These are phyloP conservation scores for Cinnamomum micranthum DNA, from an alignment of 164 flowering plant species.

Conservation along the genomic window DNA sequence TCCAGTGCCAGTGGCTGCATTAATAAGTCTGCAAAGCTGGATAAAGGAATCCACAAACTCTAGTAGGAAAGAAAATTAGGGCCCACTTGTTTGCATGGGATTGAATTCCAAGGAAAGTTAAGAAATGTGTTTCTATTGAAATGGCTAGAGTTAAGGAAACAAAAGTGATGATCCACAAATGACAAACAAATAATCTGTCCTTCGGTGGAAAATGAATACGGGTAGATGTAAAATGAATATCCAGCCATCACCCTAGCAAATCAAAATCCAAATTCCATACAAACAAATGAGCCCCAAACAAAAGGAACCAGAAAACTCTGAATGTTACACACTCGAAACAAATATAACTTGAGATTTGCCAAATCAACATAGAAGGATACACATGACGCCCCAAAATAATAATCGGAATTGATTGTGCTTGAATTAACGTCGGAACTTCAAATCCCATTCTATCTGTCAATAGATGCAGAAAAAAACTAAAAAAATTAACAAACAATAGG, in stretches of 20 bases:
- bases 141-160: too few species aligned
- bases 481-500: background rate
- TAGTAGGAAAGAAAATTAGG: background rate
- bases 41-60: conserved; percentile 13
- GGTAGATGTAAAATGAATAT: too few species aligned
- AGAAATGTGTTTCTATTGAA: too few species aligned
- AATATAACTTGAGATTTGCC: background rate
- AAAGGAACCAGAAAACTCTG: background rate
- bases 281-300: too few species aligned
- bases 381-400: conserved; percentile 78
- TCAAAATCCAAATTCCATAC: too few species aligned
- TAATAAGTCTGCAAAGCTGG: conserved; percentile 57
- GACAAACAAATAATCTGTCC: too few species aligned
- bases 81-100: too few species aligned
- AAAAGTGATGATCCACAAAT: too few species aligned
- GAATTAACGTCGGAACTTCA: conserved; percentile 72
- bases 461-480: background rate
- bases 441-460: conserved; percentile 70
- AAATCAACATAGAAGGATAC: conserved; percentile 31
- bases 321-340: too few species aligned
- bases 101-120: too few species aligned
- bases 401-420: conserved; percentile 86
- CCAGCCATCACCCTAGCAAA: too few species aligned
- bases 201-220: too few species aligned
- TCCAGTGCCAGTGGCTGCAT: conserved; percentile 93